A percentile compares a stretch with the other conserved stretches of the same genome.
Evolutionary conservation across 1,139 yeast species (phyloP).

Genomic region (Candida tropicalis): DNA sequence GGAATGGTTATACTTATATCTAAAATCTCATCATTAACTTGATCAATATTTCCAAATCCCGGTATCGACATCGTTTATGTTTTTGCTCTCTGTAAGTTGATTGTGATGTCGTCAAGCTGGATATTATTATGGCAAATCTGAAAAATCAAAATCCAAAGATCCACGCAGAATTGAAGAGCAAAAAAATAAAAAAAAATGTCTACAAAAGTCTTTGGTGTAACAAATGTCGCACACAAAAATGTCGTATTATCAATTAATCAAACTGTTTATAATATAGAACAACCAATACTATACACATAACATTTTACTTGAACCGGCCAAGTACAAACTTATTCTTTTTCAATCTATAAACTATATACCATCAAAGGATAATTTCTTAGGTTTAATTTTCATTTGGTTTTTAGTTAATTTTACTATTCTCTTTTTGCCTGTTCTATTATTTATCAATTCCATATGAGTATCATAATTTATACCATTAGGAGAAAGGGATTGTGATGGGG

Average conservation of each 20-base stretch:
- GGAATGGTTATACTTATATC: conserved; percentile 31
- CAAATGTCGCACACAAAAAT: conserved; percentile 1
- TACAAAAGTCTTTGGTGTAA: not conserved
- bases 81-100: not conserved
- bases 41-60: conserved; percentile 21
- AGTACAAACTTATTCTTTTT: not conserved
- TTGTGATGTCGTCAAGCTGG: too few relatives aligned
- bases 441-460: conserved; percentile 43
- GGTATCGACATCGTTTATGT: conserved; percentile 23
- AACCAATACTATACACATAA: not conserved
- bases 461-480: conserved; percentile 27
- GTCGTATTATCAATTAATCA: conserved; percentile 3
- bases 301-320: conserved; percentile 6
- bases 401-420: conserved; percentile 35
- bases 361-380: conserved; percentile 34
- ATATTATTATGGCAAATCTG: not conserved
- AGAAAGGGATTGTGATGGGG: too few relatives aligned
- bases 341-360: conserved; percentile 3
- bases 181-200: not conserved
- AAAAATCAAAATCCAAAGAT: too few relatives aligned
- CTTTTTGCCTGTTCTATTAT: conserved; percentile 42
- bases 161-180: not conserved
- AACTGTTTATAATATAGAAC: too few relatives aligned
- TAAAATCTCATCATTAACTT: conserved; percentile 6
- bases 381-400: conserved; percentile 40